Base-by-base conservation (phyloP, 2,329 filamentous ascomycete species). In the Paramyrothecium sp. region DNA sequence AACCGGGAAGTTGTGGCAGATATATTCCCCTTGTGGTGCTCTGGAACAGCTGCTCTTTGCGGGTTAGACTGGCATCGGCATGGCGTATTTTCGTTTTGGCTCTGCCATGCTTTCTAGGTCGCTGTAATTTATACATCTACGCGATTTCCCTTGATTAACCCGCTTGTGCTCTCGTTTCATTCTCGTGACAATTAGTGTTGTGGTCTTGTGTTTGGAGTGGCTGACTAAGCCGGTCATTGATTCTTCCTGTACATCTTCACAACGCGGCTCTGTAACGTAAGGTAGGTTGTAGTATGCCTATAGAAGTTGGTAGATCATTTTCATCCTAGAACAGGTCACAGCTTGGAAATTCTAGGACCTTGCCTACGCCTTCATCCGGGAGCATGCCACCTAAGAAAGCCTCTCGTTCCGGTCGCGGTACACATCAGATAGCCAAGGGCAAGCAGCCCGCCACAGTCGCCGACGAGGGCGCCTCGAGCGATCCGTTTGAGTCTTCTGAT, bases 41-140 rank as follows among this genome's bases (percentile, higher is more conserved):
- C 70, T 75, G 71, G 67, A 73, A 71, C 71, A 73, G 64, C 69
- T 72, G 69, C 72, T 73, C 70, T 73, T 75, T 73, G 72, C 73
- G 74, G 74, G 70, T 76, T 78, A 78, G 77, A 78, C 72, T 76
- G 77, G 76, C 75, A 76, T 78, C 72, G 75, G 75, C 75, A 76
- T 72, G 75, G 75, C 75, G 75, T 77, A 73, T 72, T 75, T 70
- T 73, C 64, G 68, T 72, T 73, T 65, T 72, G 75, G 74, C 73
- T 75, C 67, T 76, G 75, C 74, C 74, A 71, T 73, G 74, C 74
- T 73, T 75, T 76, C 75, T 77, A 77, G 73, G 75, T 80, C 81
- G 81, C 78, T 85, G 82, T 85, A 85, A 84, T 84, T 81, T 84
- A 84, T 83, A 82, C 74, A 80, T 76, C 75, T 79, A 80, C 74